phyloP scores from a whole-genome alignment of 371 early-diverging fungal species.

The Mucor plumbeus region DNA sequence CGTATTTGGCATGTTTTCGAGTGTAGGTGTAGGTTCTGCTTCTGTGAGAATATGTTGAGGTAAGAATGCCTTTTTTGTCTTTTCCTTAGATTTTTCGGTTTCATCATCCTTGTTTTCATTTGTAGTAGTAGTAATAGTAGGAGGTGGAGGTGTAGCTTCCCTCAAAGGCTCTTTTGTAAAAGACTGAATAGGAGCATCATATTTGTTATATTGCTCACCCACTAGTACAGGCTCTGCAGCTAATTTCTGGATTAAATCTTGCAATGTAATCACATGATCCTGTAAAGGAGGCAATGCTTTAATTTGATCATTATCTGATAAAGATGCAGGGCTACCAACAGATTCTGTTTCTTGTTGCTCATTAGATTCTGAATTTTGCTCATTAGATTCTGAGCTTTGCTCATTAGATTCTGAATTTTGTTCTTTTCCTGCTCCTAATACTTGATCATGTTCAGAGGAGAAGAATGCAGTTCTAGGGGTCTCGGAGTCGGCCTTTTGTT shows the following conservation, averaged over 20 bases:
- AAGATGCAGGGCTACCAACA: background rate
- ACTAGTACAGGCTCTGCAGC: conserved; percentile 29
- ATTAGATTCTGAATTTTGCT: background rate
- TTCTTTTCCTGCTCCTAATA: background rate
- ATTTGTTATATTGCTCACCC: conserved; percentile 5
- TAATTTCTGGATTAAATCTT: conserved; percentile 23
- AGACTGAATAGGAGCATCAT: conserved; percentile 24
- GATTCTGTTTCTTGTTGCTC: background rate
- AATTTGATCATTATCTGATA: background rate
- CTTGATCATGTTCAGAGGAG: conserved; percentile 9
- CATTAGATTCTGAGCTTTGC: too few relatives aligned
- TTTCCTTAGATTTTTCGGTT: background rate
- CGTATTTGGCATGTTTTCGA: conserved; percentile 15
- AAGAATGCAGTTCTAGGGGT: conserved; percentile 14
- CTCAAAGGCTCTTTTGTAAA: background rate
- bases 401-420: too few relatives aligned
- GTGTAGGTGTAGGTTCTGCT: conserved; percentile 36
- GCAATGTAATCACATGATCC: conserved; percentile 25
- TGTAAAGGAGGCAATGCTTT: conserved; percentile 23
- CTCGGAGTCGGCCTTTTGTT: conserved; percentile 16
- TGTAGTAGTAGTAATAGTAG: background rate
- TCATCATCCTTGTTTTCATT: background rate
- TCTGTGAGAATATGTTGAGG: conserved; percentile 32
- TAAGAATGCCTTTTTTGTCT: conserved; percentile 13
- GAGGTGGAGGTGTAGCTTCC: background rate